These are phyloP conservation scores for Aaosphaeria arxii DNA, from an alignment of 2,329 filamentous ascomycete species.

Conservation along the genomic window DNA sequence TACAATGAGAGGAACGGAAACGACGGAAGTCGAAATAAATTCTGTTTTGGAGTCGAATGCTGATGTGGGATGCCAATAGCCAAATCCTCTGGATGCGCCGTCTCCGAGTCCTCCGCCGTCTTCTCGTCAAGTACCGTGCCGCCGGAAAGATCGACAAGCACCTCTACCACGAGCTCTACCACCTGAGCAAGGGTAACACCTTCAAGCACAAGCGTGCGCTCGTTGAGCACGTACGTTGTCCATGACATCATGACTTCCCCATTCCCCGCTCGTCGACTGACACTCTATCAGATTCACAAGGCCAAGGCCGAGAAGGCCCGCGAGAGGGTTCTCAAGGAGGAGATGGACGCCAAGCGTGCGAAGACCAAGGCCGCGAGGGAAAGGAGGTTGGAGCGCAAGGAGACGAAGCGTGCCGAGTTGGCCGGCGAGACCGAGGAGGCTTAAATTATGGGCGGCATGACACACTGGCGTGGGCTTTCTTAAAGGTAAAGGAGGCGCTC, in stretches of 20 bases:
- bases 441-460: slow-evolving; percentile 34
- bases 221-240: slow-evolving; percentile 92
- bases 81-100: slow-evolving; percentile 99
- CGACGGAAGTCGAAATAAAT: slow-evolving; percentile 5
- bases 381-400: slow-evolving; percentile 90
- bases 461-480: slow-evolving; percentile 42
- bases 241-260: slow-evolving; percentile 37
- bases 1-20: background rate
- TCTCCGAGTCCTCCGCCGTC: slow-evolving; percentile 96
- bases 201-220: slow-evolving; percentile 99
- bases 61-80: slow-evolving; percentile 51
- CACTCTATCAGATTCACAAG: slow-evolving; percentile 81
- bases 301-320: slow-evolving; percentile 99
- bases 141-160: slow-evolving; percentile 99
- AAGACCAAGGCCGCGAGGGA: slow-evolving; percentile 99
- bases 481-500: slow-evolving; percentile 36
- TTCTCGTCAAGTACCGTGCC: slow-evolving; percentile 99
- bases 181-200: slow-evolving; percentile 99
- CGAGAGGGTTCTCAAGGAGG: slow-evolving; percentile 94
- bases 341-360: slow-evolving; percentile 99
- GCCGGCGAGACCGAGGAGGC: slow-evolving; percentile 60
- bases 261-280: slow-evolving; percentile 16
- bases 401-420: slow-evolving; percentile 86
- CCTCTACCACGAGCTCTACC: slow-evolving; percentile 99
- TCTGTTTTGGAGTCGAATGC: slow-evolving; percentile 15